Percentiles rank a stretch among this genome's conserved stretches.
Evolutionary conservation across 78 protist species (phyloP).

Genomic region (Mantamonas sphyraenae): DNA sequence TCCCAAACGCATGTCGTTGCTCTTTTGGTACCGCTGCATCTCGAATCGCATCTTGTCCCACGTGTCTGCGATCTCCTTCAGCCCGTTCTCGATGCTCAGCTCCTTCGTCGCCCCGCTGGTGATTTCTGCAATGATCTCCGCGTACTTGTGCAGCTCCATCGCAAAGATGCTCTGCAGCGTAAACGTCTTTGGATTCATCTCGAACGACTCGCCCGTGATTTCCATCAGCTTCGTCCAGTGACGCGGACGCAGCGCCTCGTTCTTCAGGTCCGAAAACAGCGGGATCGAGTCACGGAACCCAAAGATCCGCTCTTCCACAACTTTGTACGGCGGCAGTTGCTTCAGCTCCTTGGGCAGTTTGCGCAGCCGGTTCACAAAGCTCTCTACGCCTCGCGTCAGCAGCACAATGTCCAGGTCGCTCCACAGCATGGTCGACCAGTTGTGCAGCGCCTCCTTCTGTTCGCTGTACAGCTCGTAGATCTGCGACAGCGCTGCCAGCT

Average conservation of each 20-base stretch:
- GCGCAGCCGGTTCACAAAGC: neutral
- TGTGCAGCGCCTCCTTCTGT: slow-evolving; percentile 2
- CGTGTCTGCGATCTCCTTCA: slow-evolving; percentile 36
- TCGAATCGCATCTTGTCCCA: slow-evolving; percentile 58
- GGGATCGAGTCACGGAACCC: slow-evolving; percentile 63
- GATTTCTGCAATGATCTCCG: slow-evolving; percentile 59
- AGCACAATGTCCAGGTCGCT: slow-evolving; percentile 45
- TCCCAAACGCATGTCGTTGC: no score
- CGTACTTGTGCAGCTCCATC: slow-evolving; percentile 54
- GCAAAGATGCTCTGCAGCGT: slow-evolving; percentile 49
- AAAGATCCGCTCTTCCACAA: slow-evolving; percentile 17
- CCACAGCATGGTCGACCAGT: slow-evolving; percentile 66
- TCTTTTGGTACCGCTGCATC: slow-evolving; percentile 30
- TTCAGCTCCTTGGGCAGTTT: slow-evolving; percentile 13
- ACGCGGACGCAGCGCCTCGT: slow-evolving; percentile 68
- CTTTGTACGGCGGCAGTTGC: slow-evolving; percentile 4
- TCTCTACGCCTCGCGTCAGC: slow-evolving; percentile 36
- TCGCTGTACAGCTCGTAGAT: slow-evolving; percentile 44
- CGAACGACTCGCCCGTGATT: slow-evolving; percentile 42
- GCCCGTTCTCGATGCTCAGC: slow-evolving; percentile 52
- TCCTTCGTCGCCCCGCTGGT: slow-evolving; percentile 49
- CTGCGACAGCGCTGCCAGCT: neutral
- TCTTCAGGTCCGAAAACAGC: slow-evolving; percentile 53
- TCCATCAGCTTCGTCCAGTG: slow-evolving; percentile 72
- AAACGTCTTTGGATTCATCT: slow-evolving; percentile 37